Evolutionary conservation across 75 land plant species (phyloP).

Genomic region (Sequoiadendron giganteum): DNA sequence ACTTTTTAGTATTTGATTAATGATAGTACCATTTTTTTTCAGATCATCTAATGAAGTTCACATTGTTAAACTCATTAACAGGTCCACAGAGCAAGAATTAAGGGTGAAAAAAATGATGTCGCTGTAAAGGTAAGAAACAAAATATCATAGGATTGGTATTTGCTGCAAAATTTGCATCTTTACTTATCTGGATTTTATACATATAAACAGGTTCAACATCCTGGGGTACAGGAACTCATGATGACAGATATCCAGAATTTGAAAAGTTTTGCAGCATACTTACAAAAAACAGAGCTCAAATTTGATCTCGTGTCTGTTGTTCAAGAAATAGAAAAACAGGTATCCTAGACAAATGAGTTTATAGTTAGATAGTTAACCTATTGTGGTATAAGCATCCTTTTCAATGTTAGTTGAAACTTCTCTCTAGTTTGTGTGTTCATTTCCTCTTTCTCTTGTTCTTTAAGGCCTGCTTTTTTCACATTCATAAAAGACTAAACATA

Average conservation of each 20-base stretch:
- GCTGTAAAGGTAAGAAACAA: conserved; percentile 70
- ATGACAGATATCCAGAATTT: conserved; percentile 90
- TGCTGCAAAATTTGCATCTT: neutral
- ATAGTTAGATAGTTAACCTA: neutral
- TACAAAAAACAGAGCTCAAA: conserved; percentile 84
- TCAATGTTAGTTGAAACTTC: neutral
- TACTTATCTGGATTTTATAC: neutral
- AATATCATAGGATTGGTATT: conserved; percentile 4
- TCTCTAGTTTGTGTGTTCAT: neutral
- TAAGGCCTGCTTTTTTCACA: neutral
- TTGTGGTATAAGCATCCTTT: neutral
- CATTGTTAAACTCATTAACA: conserved; percentile 14
- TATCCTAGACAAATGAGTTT: conserved; percentile 10
- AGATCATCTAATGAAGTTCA: neutral
- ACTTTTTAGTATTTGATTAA: neutral
- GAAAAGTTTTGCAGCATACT: conserved; percentile 76
- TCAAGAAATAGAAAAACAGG: conserved; percentile 96
- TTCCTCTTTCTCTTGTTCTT: neutral
- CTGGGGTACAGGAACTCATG: conserved; percentile 87
- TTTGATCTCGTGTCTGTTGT: conserved; percentile 82
- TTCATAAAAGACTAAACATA: neutral
- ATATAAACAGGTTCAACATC: conserved; percentile 83
- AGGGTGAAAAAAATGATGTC: conserved; percentile 63
- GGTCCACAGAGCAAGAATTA: conserved; percentile 92
- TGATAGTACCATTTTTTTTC: neutral